Conservation (phyloP, 352 stramenopile species). For the Globisporangium irregulare region DNA sequence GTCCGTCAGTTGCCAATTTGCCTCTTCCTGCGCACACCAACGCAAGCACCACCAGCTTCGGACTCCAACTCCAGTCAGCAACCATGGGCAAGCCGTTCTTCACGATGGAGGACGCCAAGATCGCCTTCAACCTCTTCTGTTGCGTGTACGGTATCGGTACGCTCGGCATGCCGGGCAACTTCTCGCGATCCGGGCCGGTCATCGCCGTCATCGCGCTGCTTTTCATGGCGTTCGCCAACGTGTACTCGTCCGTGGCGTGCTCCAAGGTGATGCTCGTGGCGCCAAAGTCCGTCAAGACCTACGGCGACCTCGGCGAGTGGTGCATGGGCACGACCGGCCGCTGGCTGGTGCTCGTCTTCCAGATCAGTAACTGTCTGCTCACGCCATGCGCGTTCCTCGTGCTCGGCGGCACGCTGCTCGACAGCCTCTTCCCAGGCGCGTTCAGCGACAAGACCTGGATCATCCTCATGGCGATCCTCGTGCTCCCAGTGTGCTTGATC, state of each 20-base stretch:
- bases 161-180: constrained; percentile 31
- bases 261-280: constrained; percentile 27
- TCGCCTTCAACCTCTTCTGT: constrained; percentile 20
- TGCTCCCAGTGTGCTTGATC: constrained; percentile 26
- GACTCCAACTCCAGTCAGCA: not conserved
- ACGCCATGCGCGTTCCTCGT: constrained; percentile 23
- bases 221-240: constrained; percentile 28
- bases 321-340: constrained; percentile 23
- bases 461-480: constrained; percentile 25
- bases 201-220: constrained; percentile 23
- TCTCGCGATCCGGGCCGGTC: constrained; percentile 21
- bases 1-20: constrained; percentile 3
- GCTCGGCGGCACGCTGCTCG: constrained; percentile 22
- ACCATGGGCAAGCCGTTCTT: constrained; percentile 17
- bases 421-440: constrained; percentile 21
- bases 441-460: constrained; percentile 26
- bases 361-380: constrained; percentile 18
- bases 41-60: not conserved
- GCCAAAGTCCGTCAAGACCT: constrained; percentile 24
- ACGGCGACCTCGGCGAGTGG: constrained; percentile 31
- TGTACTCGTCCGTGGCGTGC: constrained; percentile 27
- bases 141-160: constrained; percentile 29
- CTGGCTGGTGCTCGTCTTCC: constrained; percentile 21
- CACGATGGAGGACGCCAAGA: constrained; percentile 29
- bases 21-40: not conserved